Percentiles rank a stretch among this genome's conserved stretches.
Evolutionary conservation across 129 eudicot genomes (phyloP).

Genomic region (Saposhnikovia divaricata): DNA sequence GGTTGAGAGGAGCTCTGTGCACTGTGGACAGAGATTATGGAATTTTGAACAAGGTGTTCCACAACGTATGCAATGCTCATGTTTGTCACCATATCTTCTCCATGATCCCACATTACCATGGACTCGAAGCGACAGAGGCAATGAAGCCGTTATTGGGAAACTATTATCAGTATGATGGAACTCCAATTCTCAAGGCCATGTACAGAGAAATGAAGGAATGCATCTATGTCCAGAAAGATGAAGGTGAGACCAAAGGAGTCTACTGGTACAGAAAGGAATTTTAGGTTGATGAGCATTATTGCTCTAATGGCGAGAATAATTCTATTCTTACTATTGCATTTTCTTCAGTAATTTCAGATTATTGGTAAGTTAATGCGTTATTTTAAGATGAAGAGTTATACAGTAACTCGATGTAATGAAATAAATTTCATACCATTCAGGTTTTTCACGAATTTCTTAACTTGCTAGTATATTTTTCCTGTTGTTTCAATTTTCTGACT

Average conservation of each 20-base stretch:
- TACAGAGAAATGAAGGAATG: slow-evolving; percentile 10
- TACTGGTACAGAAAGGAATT: slow-evolving; percentile 9
- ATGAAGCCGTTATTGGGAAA: neutral
- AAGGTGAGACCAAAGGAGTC: slow-evolving; percentile 7
- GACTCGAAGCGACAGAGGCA: slow-evolving; percentile 6
- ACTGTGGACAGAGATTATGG: slow-evolving; percentile 6
- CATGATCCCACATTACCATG: slow-evolving; percentile 9
- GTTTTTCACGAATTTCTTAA: neutral
- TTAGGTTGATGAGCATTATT: neutral
- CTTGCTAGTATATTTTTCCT: neutral
- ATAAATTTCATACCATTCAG: neutral
- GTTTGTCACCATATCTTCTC: slow-evolving; percentile 9
- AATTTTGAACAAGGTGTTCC: slow-evolving; percentile 6
- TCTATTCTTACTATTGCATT: neutral
- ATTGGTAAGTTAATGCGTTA: neutral
- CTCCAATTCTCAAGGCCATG: slow-evolving; percentile 1
- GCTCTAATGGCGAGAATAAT: neutral
- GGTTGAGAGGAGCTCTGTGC: slow-evolving; percentile 4
- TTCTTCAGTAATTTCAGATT: neutral
- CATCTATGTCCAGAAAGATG: neutral
- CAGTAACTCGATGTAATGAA: neutral
- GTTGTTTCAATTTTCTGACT: neutral
- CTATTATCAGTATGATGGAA: slow-evolving; percentile 7
- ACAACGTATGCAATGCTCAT: neutral
- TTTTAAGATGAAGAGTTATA: neutral